These are phyloP conservation scores for Trichoderma sp. DNA, from an alignment of 2,329 filamentous ascomycete genomes.

Conservation along the genomic window DNA sequence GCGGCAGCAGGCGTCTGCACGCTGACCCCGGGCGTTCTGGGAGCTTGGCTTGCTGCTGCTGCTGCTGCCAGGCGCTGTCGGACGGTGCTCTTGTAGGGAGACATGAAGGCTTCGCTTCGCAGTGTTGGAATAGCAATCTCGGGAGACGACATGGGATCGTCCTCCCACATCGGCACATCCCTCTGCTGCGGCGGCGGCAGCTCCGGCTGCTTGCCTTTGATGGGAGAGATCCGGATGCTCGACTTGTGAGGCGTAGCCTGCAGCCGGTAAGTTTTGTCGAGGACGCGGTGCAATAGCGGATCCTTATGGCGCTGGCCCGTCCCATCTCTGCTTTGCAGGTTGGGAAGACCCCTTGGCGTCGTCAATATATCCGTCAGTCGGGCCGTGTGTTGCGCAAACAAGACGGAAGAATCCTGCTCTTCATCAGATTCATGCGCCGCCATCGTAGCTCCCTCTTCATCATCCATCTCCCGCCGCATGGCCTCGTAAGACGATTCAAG, in stretches of 20 bases:
- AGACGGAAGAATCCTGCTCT: slow-evolving; percentile 45
- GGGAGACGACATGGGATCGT: slow-evolving; percentile 67
- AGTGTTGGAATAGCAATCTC: slow-evolving; percentile 78
- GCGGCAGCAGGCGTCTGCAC: slow-evolving; percentile 68
- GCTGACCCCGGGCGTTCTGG: slow-evolving; percentile 77
- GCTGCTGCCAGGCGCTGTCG: slow-evolving; percentile 42
- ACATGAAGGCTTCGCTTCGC: slow-evolving; percentile 80
- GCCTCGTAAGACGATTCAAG: slow-evolving; percentile 75
- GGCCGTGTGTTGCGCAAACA: slow-evolving; percentile 52
- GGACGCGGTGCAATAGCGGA: slow-evolving; percentile 81
- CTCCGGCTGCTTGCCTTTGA: slow-evolving; percentile 36
- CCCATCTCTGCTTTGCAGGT: slow-evolving; percentile 33
- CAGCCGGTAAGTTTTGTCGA: slow-evolving; percentile 92
- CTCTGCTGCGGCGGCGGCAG: slow-evolving; percentile 2
- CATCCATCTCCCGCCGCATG: slow-evolving; percentile 64
- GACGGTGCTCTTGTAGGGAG: slow-evolving; percentile 55
- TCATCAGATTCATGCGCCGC: slow-evolving; percentile 37
- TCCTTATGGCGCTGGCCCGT: slow-evolving; percentile 53
- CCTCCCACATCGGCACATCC: slow-evolving; percentile 42
- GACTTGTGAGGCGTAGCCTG: slow-evolving; percentile 81
- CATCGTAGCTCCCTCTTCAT: slow-evolving; percentile 39
- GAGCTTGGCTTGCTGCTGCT: slow-evolving; percentile 43
- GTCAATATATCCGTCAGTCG: slow-evolving; percentile 62
- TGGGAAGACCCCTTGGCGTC: slow-evolving; percentile 43
- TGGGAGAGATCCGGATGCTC: slow-evolving; percentile 43